phyloP scores from a whole-genome alignment of 192 early-diverging fungal genomes.

The Coemansia sp. region DNA sequence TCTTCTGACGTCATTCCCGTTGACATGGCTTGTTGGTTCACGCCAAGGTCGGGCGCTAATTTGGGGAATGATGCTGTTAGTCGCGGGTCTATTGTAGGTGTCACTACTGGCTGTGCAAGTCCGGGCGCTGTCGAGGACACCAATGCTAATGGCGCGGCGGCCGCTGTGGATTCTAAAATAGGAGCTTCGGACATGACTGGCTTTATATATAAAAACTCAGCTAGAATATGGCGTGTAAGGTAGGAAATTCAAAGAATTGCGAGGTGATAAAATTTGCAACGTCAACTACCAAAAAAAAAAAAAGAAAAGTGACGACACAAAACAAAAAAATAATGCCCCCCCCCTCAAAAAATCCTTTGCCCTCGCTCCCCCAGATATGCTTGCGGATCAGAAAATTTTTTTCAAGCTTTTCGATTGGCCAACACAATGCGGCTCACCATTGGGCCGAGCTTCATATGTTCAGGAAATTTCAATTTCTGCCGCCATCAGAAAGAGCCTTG shows the following conservation, averaged over 20 bases:
- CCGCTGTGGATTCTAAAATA: slow-evolving; percentile 6
- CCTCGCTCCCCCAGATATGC: neutral
- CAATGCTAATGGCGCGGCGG: slow-evolving; percentile 16
- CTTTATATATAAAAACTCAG: neutral
- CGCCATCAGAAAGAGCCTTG: too few relatives aligned
- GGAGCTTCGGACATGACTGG: slow-evolving; percentile 20
- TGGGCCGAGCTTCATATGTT: too few relatives aligned
- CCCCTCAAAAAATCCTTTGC: neutral
- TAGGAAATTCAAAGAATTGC: neutral
- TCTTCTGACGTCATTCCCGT: slow-evolving; percentile 2
- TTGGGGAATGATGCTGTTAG: slow-evolving; percentile 28
- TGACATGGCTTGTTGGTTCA: neutral
- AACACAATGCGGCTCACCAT: too few relatives aligned
- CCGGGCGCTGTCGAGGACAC: neutral
- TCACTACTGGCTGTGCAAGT: neutral
- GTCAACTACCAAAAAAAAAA: neutral
- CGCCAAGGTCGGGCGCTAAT: slow-evolving; percentile 18
- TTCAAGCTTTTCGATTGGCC: neutral
- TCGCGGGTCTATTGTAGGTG: slow-evolving; percentile 4
- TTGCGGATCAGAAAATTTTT: slow-evolving; percentile 3
- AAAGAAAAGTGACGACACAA: slow-evolving; percentile 13
- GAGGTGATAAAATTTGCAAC: neutral
- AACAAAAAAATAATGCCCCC: neutral
- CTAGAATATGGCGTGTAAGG: neutral
- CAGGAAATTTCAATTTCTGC: too few relatives aligned